phyloP scores from a whole-genome alignment of 441 rosid genomes.

The Mallotus repandus region DNA sequence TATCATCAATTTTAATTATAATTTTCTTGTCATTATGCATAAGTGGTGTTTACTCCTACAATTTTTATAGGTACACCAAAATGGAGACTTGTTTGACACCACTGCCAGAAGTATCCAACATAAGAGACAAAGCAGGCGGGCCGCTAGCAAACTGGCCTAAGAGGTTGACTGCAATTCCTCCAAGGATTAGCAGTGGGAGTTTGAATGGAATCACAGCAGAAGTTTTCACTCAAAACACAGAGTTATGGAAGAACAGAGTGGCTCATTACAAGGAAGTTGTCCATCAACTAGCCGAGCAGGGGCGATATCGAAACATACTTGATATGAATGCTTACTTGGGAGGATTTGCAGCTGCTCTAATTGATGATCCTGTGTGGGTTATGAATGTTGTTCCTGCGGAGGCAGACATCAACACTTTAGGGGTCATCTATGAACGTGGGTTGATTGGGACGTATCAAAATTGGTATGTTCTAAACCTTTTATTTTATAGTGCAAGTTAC shows the following conservation, averaged over 20 bases:
- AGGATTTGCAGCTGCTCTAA: slow-evolving; percentile 83
- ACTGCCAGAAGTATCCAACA: slow-evolving; percentile 47
- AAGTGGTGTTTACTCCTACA: not conserved
- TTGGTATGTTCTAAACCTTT: slow-evolving; percentile 44
- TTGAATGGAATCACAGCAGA: slow-evolving; percentile 54
- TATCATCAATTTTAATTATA: not conserved
- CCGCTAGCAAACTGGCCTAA: slow-evolving; percentile 66
- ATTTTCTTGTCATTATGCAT: not conserved
- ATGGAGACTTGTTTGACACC: slow-evolving; percentile 56
- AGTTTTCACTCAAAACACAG: slow-evolving; percentile 41
- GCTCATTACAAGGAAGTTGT: slow-evolving; percentile 63
- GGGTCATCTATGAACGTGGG: slow-evolving; percentile 80
- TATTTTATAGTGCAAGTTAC: not conserved
- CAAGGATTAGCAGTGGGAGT: slow-evolving; percentile 53
- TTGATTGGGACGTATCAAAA: slow-evolving; percentile 81
- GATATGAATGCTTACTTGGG: slow-evolving; percentile 84
- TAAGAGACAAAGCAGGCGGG: slow-evolving; percentile 52
- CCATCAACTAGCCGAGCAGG: slow-evolving; percentile 51
- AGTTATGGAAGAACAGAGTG: slow-evolving; percentile 66
- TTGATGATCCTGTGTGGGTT: slow-evolving; percentile 75
- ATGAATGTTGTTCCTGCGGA: slow-evolving; percentile 83
- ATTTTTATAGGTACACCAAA: slow-evolving; percentile 48
- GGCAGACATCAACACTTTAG: slow-evolving; percentile 54
- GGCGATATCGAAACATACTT: slow-evolving; percentile 65
- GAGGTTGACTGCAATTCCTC: slow-evolving; percentile 61